A percentile compares a stretch with the other conserved stretches of the same genome.
Conservation (phyloP, 2,329 filamentous ascomycete species). For the Fusarium agapanthi region DNA sequence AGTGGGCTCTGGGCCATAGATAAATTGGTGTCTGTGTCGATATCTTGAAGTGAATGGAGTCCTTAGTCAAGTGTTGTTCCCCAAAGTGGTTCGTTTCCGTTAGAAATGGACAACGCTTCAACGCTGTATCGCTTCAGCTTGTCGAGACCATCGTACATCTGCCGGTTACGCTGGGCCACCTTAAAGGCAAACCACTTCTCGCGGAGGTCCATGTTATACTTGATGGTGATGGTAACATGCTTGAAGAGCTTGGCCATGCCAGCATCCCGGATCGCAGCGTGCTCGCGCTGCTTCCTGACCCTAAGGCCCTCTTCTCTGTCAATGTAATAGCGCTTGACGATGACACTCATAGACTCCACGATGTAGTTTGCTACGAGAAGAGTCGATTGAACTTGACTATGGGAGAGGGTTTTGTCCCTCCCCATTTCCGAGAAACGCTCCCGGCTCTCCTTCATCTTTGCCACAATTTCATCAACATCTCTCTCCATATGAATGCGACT, state of each 20-base stretch:
- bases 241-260: not conserved
- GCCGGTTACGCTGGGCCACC: not conserved
- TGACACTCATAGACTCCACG: not conserved
- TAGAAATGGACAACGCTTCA: not conserved
- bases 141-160: conserved; percentile 8
- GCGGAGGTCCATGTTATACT: not conserved
- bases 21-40: not conserved
- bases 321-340: conserved; percentile 6
- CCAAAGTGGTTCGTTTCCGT: not conserved
- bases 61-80: not conserved
- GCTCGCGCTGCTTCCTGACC: not conserved
- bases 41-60: not conserved
- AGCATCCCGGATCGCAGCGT: not conserved
- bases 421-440: not conserved
- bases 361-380: not conserved
- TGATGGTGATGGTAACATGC: not conserved
- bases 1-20: not conserved
- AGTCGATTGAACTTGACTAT: not conserved
- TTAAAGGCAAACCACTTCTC: not conserved
- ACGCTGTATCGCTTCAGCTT: conserved; percentile 9
- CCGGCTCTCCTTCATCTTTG: not conserved
- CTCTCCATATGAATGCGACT: not conserved
- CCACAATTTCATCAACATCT: not conserved
- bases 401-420: not conserved
- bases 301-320: conserved; percentile 16